A percentile compares a stretch with the other conserved stretches of the same genome.
phyloP scores from a whole-genome alignment of 2,329 filamentous ascomycete species.

The Dichotomopilus funicola region DNA sequence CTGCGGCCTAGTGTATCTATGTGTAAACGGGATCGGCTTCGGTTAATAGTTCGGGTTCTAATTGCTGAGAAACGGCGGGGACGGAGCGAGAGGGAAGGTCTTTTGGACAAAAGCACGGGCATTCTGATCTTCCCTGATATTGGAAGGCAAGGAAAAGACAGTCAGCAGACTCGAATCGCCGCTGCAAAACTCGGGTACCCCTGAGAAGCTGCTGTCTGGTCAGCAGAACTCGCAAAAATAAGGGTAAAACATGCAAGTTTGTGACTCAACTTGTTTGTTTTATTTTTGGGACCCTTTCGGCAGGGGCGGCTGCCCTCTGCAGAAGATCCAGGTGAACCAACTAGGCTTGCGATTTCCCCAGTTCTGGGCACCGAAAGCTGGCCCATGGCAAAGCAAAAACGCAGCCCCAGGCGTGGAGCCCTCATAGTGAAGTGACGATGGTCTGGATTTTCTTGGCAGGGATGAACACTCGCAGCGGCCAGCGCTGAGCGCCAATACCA shows the following conservation, averaged over 20 bases:
- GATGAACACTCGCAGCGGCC: conserved; percentile 12
- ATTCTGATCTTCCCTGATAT: background rate
- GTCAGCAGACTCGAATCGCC: background rate
- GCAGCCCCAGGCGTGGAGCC: conserved; percentile 10
- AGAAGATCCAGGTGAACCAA: too few relatives aligned
- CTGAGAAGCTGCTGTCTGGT: background rate
- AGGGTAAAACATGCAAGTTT: background rate
- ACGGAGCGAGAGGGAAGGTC: too few relatives aligned
- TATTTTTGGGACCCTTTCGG: background rate
- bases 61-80: too few relatives aligned
- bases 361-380: background rate
- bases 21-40: too few relatives aligned
- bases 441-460: conserved; percentile 19
- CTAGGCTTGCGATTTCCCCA: background rate
- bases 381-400: conserved; percentile 3
- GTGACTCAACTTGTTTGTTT: conserved; percentile 2
- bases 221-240: background rate
- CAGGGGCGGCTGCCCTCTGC: background rate
- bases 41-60: too few relatives aligned
- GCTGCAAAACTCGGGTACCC: background rate
- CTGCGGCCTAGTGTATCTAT: too few relatives aligned
- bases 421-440: background rate
- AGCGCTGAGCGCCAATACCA: conserved; percentile 8
- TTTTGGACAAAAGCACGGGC: too few relatives aligned
- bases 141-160: background rate